A percentile compares a stretch with the other conserved stretches of the same genome.
Conservation (phyloP, 805 yeast genomes). For the Millerago galiae region DNA sequence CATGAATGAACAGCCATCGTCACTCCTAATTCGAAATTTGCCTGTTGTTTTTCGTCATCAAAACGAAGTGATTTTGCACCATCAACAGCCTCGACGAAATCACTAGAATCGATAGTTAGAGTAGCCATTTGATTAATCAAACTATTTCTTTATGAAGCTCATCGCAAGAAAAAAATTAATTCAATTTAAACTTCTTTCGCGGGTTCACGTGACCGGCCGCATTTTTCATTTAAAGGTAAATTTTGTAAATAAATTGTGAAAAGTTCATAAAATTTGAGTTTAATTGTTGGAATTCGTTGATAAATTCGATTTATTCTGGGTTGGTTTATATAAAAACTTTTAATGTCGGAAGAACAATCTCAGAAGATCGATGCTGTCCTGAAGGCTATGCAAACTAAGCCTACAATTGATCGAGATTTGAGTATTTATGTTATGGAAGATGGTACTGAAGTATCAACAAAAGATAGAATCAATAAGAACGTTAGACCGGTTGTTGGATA, state of each 20-base stretch:
- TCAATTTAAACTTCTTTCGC: not conserved
- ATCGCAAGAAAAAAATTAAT: not conserved
- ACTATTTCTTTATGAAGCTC: not conserved
- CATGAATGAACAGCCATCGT: conserved; percentile 87
- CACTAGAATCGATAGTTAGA: conserved; percentile 32
- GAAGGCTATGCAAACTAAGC: conserved; percentile 47
- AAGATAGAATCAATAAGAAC: conserved; percentile 39
- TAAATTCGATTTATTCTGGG: too few species aligned
- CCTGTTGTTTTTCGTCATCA: conserved; percentile 61
- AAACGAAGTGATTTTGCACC: conserved; percentile 36
- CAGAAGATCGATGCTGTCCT: conserved; percentile 61
- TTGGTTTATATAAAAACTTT: not conserved
- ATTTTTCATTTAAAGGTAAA: too few species aligned
- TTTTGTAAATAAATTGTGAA: too few species aligned
- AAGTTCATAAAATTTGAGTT: too few species aligned
- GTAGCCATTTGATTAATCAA: not conserved
- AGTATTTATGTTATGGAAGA: conserved; percentile 42
- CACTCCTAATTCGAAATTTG: conserved; percentile 86
- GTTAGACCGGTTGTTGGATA: conserved; percentile 64
- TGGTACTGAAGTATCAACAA: conserved; percentile 43
- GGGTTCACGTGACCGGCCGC: too few species aligned
- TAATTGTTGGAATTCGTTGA: too few species aligned
- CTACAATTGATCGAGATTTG: conserved; percentile 26
- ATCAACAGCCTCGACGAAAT: conserved; percentile 46
- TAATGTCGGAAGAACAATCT: conserved; percentile 36